These are phyloP conservation scores for Epichloe sibirici DNA, from an alignment of 2,329 filamentous ascomycete genomes.

Conservation along the genomic window DNA sequence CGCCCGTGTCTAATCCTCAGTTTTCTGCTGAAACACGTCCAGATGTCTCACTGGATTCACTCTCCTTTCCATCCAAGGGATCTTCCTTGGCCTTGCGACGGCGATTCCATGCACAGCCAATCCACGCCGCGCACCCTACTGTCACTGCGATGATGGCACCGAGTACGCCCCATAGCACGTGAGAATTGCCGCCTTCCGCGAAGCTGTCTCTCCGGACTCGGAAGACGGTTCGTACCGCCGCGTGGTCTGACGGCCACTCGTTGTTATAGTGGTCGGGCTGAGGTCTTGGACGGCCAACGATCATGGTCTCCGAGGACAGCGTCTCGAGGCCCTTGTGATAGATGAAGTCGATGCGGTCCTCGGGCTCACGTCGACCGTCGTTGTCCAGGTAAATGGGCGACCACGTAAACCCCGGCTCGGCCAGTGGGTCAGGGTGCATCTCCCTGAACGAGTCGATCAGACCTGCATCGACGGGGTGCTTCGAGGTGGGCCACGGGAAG, in stretches of 20 bases:
- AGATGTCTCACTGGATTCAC: not conserved
- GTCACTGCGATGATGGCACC: not conserved
- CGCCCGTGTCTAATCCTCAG: too few species aligned
- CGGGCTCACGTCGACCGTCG: conserved; percentile 21
- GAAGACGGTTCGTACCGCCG: conserved; percentile 21
- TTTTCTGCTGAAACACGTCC: not conserved
- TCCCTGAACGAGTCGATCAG: conserved; percentile 29
- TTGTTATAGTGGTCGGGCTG: conserved; percentile 24
- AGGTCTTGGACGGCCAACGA: conserved; percentile 22
- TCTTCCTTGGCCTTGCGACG: not conserved
- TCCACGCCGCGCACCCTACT: not conserved
- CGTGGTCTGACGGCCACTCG: conserved; percentile 30
- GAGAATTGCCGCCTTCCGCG: not conserved
- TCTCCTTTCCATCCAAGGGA: not conserved
- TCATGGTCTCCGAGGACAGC: conserved; percentile 16
- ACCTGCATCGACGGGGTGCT: conserved; percentile 20
- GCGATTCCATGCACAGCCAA: not conserved
- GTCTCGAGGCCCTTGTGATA: conserved; percentile 26
- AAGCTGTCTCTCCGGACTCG: conserved; percentile 1
- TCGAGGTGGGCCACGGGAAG: conserved; percentile 28
- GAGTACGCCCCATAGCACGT: not conserved
- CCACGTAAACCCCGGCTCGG: conserved; percentile 25
- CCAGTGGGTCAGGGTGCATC: conserved; percentile 22
- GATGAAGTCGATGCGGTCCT: conserved; percentile 31
- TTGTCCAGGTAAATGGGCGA: conserved; percentile 26